Evolutionary conservation across 495 filamentous ascomycete species (phyloP).

Genomic region (Aspergillus biplanus): DNA sequence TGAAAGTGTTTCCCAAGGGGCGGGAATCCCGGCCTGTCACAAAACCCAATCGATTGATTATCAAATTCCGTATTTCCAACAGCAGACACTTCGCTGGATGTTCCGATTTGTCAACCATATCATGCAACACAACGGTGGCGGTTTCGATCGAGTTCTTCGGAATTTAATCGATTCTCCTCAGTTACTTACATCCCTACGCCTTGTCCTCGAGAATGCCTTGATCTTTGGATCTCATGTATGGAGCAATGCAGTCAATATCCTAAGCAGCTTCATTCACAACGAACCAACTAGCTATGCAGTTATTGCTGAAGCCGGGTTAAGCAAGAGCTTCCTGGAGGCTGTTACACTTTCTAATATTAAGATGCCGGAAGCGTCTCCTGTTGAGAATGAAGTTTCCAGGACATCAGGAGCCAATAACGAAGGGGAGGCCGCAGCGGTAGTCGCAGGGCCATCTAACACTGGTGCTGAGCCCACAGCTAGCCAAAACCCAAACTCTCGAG

Average conservation of each 20-base stretch:
- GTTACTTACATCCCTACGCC: slow-evolving; percentile 73
- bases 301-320: slow-evolving; percentile 90
- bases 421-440: slow-evolving; percentile 30
- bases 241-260: slow-evolving; percentile 86
- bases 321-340: slow-evolving; percentile 78
- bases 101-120: slow-evolving; percentile 96
- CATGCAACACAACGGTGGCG: slow-evolving; percentile 83
- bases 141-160: slow-evolving; percentile 83
- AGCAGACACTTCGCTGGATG: slow-evolving; percentile 88
- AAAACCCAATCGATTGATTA: slow-evolving; percentile 88
- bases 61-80: slow-evolving; percentile 86
- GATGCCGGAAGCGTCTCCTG: slow-evolving; percentile 34
- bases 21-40: slow-evolving; percentile 76
- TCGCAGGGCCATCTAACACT: slow-evolving; percentile 23
- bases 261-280: slow-evolving; percentile 97
- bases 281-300: slow-evolving; percentile 97
- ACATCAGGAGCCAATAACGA: slow-evolving; percentile 26
- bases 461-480: slow-evolving; percentile 23
- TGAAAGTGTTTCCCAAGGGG: slow-evolving; percentile 62
- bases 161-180: slow-evolving; percentile 94
- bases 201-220: slow-evolving; percentile 76
- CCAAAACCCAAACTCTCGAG: slow-evolving; percentile 29
- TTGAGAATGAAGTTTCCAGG: slow-evolving; percentile 28
- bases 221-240: slow-evolving; percentile 90
- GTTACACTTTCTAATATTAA: slow-evolving; percentile 62